phyloP scores from a whole-genome alignment of 1,284 basidiomycete genomes.

The Leccinum pachyderme region DNA sequence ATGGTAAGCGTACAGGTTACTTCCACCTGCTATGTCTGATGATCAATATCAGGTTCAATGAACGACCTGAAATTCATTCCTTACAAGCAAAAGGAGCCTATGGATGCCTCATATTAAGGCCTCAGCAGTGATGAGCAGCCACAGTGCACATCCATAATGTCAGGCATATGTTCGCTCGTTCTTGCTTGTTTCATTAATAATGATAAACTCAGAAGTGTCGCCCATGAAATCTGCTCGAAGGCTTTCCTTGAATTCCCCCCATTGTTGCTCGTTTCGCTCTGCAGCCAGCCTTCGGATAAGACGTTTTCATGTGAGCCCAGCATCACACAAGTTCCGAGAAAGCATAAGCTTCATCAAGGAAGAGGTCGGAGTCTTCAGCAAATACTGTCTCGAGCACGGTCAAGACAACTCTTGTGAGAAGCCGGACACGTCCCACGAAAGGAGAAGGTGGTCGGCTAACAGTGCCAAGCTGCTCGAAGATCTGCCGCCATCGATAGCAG shows the following conservation, averaged over 20 bases:
- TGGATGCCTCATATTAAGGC: too few relatives aligned
- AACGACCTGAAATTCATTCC: too few relatives aligned
- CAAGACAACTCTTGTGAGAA: not conserved
- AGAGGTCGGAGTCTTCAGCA: not conserved
- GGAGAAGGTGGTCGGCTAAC: not conserved
- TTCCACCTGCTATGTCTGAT: too few relatives aligned
- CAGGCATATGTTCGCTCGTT: constrained; percentile 17
- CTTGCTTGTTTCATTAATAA: constrained; percentile 29
- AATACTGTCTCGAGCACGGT: not conserved
- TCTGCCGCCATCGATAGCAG: not conserved
- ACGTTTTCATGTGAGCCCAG: not conserved
- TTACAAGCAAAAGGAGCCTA: too few relatives aligned
- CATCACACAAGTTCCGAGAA: not conserved
- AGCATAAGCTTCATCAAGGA: constrained; percentile 1
- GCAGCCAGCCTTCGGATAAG: not conserved
- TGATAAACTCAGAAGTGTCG: constrained; percentile 24
- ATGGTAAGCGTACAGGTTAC: too few relatives aligned
- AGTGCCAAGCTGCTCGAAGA: not conserved
- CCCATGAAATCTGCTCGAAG: constrained; percentile 6
- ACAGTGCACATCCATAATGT: not conserved
- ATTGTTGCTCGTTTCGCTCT: not conserved
- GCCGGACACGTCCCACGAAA: not conserved
- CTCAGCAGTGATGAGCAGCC: too few relatives aligned
- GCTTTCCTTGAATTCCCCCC: not conserved
- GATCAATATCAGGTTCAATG: too few relatives aligned